Base-by-base conservation (phyloP, 2,329 filamentous ascomycete species). In the Orbilia brochopaga region DNA sequence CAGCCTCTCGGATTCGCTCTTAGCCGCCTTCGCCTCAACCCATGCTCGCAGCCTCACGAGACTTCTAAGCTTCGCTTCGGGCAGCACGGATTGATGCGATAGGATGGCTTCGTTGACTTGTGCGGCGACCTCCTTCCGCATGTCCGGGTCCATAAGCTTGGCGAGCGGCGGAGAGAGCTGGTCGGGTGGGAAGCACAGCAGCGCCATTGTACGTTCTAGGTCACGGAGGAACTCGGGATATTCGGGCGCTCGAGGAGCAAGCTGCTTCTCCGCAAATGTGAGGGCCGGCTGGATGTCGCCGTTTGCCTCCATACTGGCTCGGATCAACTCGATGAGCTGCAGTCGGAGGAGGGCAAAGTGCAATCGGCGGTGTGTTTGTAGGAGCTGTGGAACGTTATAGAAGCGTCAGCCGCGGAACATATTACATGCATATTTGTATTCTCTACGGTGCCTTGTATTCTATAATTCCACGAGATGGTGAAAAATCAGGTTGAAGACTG, bases 261-360 rank as follows among this genome's bases (percentile, higher is more conserved):
- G 85, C 76, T 97, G 89, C 37, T 88, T 86, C 0, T 90, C 92
- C 0, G 94, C 94, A 80, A 99, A 99, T 67, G 88, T 87, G 58
- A 99, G 81, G 0, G 92, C 94, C 5, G 89, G 87, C 7, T 82
- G 86, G 60, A 96, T 92, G 76, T 96, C 90, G 30, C 87, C 86
- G 61, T 86, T 84, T 1, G 85, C 83, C 42, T 83, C 83, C 10
- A 85, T 82, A 62, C 86, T 90, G 80, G 90, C 92, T 44, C 83
- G 83, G 76, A 99, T 99, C 59, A 97, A 84, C 81, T 99, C 94
- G 63, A 99, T 90, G 4, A 99, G 85, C 79, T 99, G 94, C 42
- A 99, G 84, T 37, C 93, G 89, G 52, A 99, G 83, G 2, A 99
- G 83, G 0, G 91, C 87, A 80, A 99, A 99, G 79, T 97, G 92